Percentiles rank a stretch among this genome's conserved stretches.
phyloP scores from a whole-genome alignment of 345 rosid species.

The Gossypium herbaceum region DNA sequence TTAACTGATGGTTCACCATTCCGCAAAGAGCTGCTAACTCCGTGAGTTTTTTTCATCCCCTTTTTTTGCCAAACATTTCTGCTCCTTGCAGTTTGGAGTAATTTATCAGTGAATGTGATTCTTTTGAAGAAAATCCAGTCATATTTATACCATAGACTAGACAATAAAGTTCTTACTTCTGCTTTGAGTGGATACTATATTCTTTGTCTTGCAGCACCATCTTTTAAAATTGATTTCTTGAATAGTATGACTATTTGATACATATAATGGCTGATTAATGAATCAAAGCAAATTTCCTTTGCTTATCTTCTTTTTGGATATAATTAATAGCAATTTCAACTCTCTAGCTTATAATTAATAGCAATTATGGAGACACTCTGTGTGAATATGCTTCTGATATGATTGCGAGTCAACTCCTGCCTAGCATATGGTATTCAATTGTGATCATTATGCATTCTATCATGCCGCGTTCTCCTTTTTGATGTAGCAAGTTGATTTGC shows the following conservation, averaged over 20 bases:
- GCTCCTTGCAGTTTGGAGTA: background rate
- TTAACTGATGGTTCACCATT: constrained; percentile 81
- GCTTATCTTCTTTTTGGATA: background rate
- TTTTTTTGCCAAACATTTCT: background rate
- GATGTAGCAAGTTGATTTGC: background rate
- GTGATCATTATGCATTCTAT: background rate
- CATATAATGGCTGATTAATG: background rate
- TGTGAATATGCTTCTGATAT: background rate
- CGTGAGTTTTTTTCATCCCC: constrained; percentile 43
- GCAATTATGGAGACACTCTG: background rate
- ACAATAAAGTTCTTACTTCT: background rate
- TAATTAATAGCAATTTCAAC: background rate
- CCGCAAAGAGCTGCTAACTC: constrained; percentile 72
- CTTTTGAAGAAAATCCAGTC: background rate
- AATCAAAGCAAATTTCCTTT: background rate
- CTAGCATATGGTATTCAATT: background rate
- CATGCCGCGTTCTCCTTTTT: background rate
- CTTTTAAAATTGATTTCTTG: background rate
- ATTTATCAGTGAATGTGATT: background rate
- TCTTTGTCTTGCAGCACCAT: background rate
- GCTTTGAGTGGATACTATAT: background rate
- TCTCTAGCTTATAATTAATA: background rate
- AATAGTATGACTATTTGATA: background rate
- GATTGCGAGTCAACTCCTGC: background rate
- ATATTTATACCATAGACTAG: background rate